Evolutionary conservation across 768 basidiomycete genomes (phyloP).

Genomic region (Russula vinacea): DNA sequence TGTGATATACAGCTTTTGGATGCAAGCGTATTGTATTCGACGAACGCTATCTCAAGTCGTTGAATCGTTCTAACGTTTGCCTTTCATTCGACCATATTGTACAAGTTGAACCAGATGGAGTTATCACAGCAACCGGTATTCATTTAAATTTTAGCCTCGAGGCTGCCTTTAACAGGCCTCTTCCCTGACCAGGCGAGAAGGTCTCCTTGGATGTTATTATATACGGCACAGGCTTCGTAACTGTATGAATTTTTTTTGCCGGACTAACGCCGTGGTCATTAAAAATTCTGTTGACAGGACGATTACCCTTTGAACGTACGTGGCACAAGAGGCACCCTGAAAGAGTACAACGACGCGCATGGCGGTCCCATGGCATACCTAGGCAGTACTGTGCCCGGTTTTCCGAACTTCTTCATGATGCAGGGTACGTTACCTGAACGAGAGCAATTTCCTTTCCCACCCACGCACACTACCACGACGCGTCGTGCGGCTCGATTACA

Average conservation of each 20-base stretch:
- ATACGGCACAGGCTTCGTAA: constrained; percentile 53
- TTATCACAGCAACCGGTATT: constrained; percentile 42
- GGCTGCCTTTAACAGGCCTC: background rate
- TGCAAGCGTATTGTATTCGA: constrained; percentile 63
- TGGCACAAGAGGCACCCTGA: constrained; percentile 37
- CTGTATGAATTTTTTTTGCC: constrained; percentile 37
- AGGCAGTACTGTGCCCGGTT: constrained; percentile 36
- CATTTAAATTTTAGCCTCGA: background rate
- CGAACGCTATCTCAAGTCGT: constrained; percentile 50
- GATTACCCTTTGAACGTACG: constrained; percentile 16
- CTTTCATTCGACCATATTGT: constrained; percentile 50
- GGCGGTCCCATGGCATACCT: constrained; percentile 54
- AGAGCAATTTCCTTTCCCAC: background rate
- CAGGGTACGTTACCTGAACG: constrained; percentile 5
- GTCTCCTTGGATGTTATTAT: constrained; percentile 54
- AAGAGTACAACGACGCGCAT: constrained; percentile 46
- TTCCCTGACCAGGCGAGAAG: constrained; percentile 38
- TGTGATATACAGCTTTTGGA: constrained; percentile 43
- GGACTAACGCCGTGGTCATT: background rate
- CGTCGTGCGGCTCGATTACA: background rate
- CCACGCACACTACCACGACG: background rate
- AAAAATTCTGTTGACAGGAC: constrained; percentile 3
- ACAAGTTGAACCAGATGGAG: constrained; percentile 46
- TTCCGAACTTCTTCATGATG: constrained; percentile 28
- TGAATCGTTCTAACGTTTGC: constrained; percentile 52